Percentiles rank a stretch among this genome's conserved stretches.
These are phyloP conservation scores for Paramecium pentaurelia DNA, from an alignment of 73 alveolate species.

Conservation along the genomic window DNA sequence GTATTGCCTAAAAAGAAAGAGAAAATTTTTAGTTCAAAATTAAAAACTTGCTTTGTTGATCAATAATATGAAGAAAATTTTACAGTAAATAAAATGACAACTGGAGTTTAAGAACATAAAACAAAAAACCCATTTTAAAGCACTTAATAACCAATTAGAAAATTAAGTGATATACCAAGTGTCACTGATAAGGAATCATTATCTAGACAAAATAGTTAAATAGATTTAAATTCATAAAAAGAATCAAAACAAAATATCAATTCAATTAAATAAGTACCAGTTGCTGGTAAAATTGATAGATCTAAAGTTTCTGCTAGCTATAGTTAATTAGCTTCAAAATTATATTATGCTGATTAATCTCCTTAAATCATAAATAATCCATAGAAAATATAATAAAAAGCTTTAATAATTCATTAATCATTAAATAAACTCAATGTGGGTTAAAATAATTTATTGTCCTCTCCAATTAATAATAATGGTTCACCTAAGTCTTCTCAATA, in stretches of 20 bases:
- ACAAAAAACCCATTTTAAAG: background rate
- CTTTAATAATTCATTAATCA: background rate
- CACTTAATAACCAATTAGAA: background rate
- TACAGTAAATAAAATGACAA: background rate
- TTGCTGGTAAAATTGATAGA: background rate
- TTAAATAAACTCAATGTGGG: background rate
- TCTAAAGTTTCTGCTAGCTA: background rate
- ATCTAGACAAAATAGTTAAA: background rate
- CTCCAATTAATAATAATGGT: background rate
- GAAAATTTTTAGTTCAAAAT: constrained; percentile 9
- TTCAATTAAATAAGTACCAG: background rate
- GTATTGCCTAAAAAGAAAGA: background rate
- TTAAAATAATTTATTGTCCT: background rate
- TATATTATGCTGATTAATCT: background rate
- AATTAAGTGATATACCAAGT: background rate
- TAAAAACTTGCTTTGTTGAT: background rate
- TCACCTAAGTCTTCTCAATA: background rate
- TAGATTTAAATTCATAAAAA: background rate
- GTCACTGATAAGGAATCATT: background rate
- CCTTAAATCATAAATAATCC: constrained; percentile 5
- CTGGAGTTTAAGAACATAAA: background rate
- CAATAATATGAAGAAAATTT: background rate
- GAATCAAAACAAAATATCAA: background rate
- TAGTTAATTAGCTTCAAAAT: constrained; percentile 6
- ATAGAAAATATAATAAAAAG: background rate